A percentile compares a stretch with the other conserved stretches of the same genome.
These are phyloP conservation scores for Ceriops decandra DNA, from an alignment of 345 rosid genomes.

Conservation along the genomic window DNA sequence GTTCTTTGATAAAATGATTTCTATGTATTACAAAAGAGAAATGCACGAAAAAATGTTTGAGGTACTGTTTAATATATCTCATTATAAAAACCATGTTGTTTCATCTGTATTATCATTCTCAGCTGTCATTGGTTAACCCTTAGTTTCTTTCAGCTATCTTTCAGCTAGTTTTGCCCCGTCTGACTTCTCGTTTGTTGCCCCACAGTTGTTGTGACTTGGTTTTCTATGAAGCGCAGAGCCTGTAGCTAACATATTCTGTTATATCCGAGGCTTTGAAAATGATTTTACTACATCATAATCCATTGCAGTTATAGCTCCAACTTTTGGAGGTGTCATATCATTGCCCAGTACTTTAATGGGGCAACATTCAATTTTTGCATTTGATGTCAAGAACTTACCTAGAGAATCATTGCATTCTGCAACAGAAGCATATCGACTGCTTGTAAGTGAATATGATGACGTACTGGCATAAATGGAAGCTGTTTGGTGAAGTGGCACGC, in stretches of 20 bases:
- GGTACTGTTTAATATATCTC: conserved; percentile 36
- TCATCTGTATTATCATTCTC: not conserved
- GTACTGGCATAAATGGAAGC: not conserved
- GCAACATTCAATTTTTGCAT: too few species aligned
- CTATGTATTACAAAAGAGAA: conserved; percentile 66
- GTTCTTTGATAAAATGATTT: conserved; percentile 72
- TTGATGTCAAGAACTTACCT: not conserved
- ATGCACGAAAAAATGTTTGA: conserved; percentile 85
- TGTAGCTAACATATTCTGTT: not conserved
- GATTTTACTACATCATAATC: not conserved
- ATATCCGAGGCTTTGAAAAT: not conserved
- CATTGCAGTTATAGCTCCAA: too few species aligned
- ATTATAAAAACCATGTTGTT: not conserved
- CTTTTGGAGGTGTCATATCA: too few species aligned
- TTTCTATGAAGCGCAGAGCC: too few species aligned
- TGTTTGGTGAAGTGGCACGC: not conserved
- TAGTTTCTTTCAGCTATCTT: not conserved
- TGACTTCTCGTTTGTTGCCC: not conserved
- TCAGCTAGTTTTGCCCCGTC: not conserved
- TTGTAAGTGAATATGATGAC: not conserved
- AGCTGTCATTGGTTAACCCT: not conserved
- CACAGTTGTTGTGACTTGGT: not conserved
- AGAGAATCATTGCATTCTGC: not conserved
- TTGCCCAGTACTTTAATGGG: too few species aligned
- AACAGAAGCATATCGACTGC: not conserved